Percentiles rank a stretch among this genome's conserved stretches.
These are phyloP conservation scores for Prillingera fragicola DNA, from an alignment of 1,284 basidiomycete species.

Conservation along the genomic window DNA sequence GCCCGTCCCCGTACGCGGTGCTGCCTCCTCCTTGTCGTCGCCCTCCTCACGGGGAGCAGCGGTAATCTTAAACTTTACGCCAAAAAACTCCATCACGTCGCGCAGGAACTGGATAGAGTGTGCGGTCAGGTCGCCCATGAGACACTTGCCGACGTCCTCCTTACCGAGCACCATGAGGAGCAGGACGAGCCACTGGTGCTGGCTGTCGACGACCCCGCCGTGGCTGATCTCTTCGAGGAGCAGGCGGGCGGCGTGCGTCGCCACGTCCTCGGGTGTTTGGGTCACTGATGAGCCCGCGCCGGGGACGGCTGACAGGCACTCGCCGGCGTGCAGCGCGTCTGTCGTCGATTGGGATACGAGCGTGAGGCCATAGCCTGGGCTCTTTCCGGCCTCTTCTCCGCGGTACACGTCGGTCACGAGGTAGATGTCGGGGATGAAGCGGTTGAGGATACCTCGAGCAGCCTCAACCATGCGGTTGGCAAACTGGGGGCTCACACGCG, in stretches of 20 bases:
- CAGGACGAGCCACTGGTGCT: conserved; percentile 82
- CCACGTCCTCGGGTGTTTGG: conserved; percentile 85
- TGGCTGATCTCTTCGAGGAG: conserved; percentile 71
- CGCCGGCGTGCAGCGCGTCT: conserved; percentile 77
- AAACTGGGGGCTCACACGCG: conserved; percentile 93
- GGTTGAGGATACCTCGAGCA: conserved; percentile 82
- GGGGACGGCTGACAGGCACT: conserved; percentile 60
- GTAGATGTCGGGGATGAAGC: conserved; percentile 97
- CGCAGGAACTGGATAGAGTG: conserved; percentile 83
- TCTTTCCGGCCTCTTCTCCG: conserved; percentile 94
- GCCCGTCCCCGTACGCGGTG: conserved; percentile 16
- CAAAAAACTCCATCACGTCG: conserved; percentile 76
- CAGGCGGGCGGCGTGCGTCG: conserved; percentile 66
- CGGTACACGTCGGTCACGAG: conserved; percentile 98
- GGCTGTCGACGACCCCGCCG: conserved; percentile 85
- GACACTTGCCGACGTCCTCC: conserved; percentile 87
- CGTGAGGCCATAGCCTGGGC: conserved; percentile 85
- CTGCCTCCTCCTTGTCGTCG: conserved; percentile 1
- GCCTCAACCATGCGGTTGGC: conserved; percentile 97
- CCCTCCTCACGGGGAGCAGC: conserved; percentile 19
- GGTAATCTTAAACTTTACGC: conserved; percentile 56
- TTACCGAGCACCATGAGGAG: conserved; percentile 91
- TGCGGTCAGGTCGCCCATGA: conserved; percentile 72
- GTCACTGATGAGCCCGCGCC: conserved; percentile 41
- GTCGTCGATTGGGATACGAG: conserved; percentile 90